phyloP scores from a whole-genome alignment of 2,329 filamentous ascomycete species.

The Diaporthe velutina region DNA sequence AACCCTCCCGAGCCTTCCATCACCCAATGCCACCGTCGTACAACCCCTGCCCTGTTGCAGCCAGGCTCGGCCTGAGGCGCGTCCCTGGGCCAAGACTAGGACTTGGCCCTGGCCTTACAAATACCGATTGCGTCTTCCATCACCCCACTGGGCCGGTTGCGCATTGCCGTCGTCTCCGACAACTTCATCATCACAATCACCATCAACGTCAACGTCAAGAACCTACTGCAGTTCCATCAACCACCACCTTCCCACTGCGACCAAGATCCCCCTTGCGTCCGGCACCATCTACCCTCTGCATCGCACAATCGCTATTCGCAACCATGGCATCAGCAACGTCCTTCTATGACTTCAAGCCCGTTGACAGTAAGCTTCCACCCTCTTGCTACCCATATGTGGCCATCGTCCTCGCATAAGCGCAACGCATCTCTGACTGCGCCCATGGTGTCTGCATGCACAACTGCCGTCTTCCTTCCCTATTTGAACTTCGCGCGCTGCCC shows the following conservation, averaged over 20 bases:
- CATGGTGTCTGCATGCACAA: constrained; percentile 24
- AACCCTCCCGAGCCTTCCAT: constrained; percentile 12
- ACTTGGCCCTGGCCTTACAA: constrained; percentile 17
- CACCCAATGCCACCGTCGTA: constrained; percentile 8
- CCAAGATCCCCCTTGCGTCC: constrained; percentile 27
- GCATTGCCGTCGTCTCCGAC: constrained; percentile 11
- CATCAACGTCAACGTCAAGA: background rate
- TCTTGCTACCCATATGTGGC: background rate
- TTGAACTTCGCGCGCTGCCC: background rate
- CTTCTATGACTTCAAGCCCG: constrained; percentile 88
- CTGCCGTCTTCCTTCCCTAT: constrained; percentile 31
- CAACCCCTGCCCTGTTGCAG: constrained; percentile 27
- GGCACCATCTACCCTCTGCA: constrained; percentile 30
- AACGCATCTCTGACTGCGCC: constrained; percentile 21
- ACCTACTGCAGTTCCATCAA: constrained; percentile 10
- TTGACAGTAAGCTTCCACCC: constrained; percentile 74
- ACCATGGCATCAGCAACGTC: constrained; percentile 76
- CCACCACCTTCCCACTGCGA: constrained; percentile 29
- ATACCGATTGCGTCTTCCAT: constrained; percentile 26
- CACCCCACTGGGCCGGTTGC: background rate
- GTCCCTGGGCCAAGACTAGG: constrained; percentile 3
- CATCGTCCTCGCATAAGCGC: constrained; percentile 11
- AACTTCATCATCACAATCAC: constrained; percentile 17
- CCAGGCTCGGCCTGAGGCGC: constrained; percentile 16
- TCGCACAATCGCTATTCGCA: constrained; percentile 41